Percentiles rank a stretch among this genome's conserved stretches.
phyloP scores from a whole-genome alignment of 2,329 filamentous ascomycete species.

The Xylaria polymorpha region DNA sequence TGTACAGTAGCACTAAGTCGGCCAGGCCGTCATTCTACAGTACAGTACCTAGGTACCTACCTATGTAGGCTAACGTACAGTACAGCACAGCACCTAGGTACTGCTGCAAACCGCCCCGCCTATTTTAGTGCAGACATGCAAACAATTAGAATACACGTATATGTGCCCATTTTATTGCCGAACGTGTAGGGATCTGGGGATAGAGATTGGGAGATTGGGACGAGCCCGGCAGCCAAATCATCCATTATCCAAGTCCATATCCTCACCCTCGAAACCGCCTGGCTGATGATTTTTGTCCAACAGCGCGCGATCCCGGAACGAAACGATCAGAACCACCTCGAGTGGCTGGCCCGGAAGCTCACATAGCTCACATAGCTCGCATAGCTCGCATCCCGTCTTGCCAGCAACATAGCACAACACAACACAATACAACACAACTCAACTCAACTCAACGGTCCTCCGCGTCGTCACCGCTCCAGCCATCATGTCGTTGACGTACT shows the following conservation, averaged over 20 bases:
- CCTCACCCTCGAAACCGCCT: constrained; percentile 26
- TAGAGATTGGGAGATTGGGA: constrained; percentile 22
- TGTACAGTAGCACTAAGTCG: too few relatives aligned
- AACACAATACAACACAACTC: neutral
- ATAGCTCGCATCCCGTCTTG: neutral
- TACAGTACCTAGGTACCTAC: too few relatives aligned
- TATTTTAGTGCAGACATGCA: constrained; percentile 14
- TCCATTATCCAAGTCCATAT: constrained; percentile 1
- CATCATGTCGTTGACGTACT: constrained; percentile 30
- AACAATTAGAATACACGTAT: constrained; percentile 12
- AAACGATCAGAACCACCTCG: constrained; percentile 16
- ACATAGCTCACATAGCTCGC: neutral
- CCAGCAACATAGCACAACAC: neutral
- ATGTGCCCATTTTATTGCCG: constrained; percentile 24
- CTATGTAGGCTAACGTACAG: too few relatives aligned
- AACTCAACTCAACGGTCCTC: neutral
- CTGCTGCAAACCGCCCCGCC: constrained; percentile 21
- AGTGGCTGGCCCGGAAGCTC: neutral
- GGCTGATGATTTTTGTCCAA: constrained; percentile 19
- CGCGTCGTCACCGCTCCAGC: constrained; percentile 19
- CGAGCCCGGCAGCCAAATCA: constrained; percentile 21
- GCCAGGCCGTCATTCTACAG: constrained; percentile 1
- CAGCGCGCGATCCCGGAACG: constrained; percentile 14
- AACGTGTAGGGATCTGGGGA: constrained; percentile 26
- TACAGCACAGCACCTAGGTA: too few relatives aligned